Percentiles rank a stretch among this genome's conserved stretches.
phyloP scores from a whole-genome alignment of 2,329 filamentous ascomycete species.

The Ceratocystis ficicola region DNA sequence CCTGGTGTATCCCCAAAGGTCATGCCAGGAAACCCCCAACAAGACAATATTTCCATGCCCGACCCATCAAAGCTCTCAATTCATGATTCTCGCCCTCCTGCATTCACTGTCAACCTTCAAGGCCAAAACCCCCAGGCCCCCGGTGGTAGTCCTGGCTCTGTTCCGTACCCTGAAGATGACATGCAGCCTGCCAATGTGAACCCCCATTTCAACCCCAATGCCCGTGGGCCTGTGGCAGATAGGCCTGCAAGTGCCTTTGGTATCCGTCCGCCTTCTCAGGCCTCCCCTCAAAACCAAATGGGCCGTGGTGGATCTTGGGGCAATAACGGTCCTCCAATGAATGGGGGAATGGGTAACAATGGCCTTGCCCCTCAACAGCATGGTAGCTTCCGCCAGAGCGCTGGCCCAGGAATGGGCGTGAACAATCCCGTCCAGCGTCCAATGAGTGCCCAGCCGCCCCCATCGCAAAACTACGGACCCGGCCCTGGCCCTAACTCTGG shows the following conservation, averaged over 20 bases:
- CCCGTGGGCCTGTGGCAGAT: constrained; percentile 39
- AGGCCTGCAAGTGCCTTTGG: constrained; percentile 43
- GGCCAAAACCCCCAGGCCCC: constrained; percentile 24
- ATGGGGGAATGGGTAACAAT: constrained; percentile 11
- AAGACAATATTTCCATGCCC: constrained; percentile 26
- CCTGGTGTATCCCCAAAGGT: constrained; percentile 23
- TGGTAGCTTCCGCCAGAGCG: constrained; percentile 18
- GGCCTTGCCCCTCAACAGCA: constrained; percentile 16
- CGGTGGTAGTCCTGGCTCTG: constrained; percentile 33
- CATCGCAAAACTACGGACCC: constrained; percentile 22
- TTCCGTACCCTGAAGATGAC: constrained; percentile 45
- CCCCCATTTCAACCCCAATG: constrained; percentile 36
- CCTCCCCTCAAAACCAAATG: constrained; percentile 16
- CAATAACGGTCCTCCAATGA: constrained; percentile 8
- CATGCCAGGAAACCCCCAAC: constrained; percentile 23
- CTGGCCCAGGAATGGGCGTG: constrained; percentile 16
- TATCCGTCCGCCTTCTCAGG: constrained; percentile 35
- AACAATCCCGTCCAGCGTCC: constrained; percentile 16
- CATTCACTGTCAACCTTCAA: constrained; percentile 42
- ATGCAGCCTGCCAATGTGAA: constrained; percentile 29
- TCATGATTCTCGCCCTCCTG: constrained; percentile 34
- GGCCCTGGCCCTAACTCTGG: constrained; percentile 29
- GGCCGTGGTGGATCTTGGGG: constrained; percentile 19
- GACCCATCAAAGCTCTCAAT: constrained; percentile 30
- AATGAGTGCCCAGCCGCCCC: constrained; percentile 14